Conservation (phyloP, 176 grass and related monocot species). For the Tillandsia fasciculata region DNA sequence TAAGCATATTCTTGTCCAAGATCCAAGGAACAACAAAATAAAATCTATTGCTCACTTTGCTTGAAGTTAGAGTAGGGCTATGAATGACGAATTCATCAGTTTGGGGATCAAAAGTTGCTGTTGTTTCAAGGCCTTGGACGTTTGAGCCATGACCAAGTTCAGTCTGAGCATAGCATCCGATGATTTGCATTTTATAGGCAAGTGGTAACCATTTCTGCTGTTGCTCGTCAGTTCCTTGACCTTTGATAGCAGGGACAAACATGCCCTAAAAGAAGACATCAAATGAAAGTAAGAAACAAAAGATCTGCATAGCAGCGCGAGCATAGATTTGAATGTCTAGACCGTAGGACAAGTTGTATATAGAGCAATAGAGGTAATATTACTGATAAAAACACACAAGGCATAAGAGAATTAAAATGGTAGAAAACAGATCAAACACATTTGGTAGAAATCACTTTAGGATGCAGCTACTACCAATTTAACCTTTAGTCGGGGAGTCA, state of each 20-base stretch:
- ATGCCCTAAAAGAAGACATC: constrained; percentile 52
- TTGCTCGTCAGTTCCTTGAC: constrained; percentile 88
- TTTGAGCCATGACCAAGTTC: constrained; percentile 97
- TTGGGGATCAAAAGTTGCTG: constrained; percentile 81
- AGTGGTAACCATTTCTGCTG: constrained; percentile 88
- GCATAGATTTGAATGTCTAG: not conserved
- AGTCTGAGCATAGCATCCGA: constrained; percentile 98
- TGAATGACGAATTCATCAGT: constrained; percentile 90
- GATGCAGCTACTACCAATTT: too few species aligned
- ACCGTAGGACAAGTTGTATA: not conserved
- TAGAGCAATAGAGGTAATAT: not conserved
- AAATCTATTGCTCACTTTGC: constrained; percentile 54
- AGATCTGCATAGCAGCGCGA: not conserved
- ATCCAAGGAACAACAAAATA: not conserved
- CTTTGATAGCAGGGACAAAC: constrained; percentile 99
- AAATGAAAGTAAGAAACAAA: constrained; percentile 1
- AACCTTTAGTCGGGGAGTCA: too few species aligned
- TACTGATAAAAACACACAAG: too few species aligned
- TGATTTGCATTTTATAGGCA: constrained; percentile 89
- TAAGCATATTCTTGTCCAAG: constrained; percentile 3
- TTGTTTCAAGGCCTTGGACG: constrained; percentile 98
- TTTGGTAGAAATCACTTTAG: too few species aligned
- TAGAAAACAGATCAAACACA: too few species aligned
- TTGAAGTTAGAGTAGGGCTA: constrained; percentile 92
- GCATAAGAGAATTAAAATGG: too few species aligned